phyloP scores from a whole-genome alignment of 805 yeast genomes.

The Lipomyces chichibuensis region DNA sequence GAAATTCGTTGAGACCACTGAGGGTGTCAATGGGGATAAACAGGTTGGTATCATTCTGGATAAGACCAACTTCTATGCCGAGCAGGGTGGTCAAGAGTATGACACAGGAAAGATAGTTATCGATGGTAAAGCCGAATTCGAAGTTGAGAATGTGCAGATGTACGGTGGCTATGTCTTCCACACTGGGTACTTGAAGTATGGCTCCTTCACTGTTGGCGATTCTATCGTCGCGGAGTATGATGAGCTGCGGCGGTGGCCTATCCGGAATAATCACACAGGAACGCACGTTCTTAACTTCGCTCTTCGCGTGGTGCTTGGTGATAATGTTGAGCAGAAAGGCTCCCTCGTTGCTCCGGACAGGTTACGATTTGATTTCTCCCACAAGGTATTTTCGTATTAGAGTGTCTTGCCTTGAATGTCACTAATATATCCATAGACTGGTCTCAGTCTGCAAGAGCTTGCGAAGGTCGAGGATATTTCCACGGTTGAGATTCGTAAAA shows the following conservation, averaged over 20 bases:
- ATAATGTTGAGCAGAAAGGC: conserved; percentile 91
- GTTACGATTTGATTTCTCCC: conserved; percentile 93
- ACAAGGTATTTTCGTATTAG: conserved; percentile 52
- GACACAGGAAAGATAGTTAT: conserved; percentile 92
- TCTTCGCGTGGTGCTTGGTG: conserved; percentile 82
- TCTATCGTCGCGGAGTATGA: conserved; percentile 83
- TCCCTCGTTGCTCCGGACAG: conserved; percentile 95
- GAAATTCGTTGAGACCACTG: conserved; percentile 56
- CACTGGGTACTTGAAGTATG: conserved; percentile 84
- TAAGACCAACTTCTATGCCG: conserved; percentile 94
- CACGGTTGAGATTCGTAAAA: conserved; percentile 69
- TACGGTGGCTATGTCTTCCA: conserved; percentile 96
- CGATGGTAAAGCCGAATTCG: conserved; percentile 85
- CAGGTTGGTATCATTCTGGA: conserved; percentile 84
- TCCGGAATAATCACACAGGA: conserved; percentile 97
- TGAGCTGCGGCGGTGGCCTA: conserved; percentile 92
- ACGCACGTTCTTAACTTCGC: conserved; percentile 93
- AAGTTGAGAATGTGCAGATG: conserved; percentile 86
- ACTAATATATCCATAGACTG: conserved; percentile 55
- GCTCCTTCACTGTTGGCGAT: conserved; percentile 68
- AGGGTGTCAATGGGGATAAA: conserved; percentile 48
- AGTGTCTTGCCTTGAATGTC: not conserved
- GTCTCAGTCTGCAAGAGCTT: conserved; percentile 69
- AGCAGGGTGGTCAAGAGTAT: conserved; percentile 98
- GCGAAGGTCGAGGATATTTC: conserved; percentile 73